Conservation (phyloP, 2,329 filamentous ascomycete species). For the Pyrenophora tritici-repentis region DNA sequence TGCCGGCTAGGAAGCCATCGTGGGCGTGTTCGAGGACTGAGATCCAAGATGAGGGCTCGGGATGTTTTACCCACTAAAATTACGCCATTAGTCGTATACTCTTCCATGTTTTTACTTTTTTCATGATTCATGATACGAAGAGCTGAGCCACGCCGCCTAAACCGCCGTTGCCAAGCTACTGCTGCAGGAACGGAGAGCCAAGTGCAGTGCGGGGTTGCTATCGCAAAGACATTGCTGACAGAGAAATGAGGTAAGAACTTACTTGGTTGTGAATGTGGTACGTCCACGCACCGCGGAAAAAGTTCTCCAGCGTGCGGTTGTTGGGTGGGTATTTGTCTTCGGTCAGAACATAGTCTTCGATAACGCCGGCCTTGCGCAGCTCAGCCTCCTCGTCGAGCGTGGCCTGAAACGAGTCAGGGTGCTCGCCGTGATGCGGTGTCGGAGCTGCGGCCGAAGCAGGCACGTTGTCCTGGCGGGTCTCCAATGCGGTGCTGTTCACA, state of each 20-base stretch:
- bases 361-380: slow-evolving; percentile 48
- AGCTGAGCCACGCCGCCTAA: neutral
- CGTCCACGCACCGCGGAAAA: slow-evolving; percentile 62
- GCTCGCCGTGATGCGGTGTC: slow-evolving; percentile 26
- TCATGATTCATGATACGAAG: neutral
- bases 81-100: neutral
- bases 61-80: slow-evolving; percentile 59
- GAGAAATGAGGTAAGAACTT: slow-evolving; percentile 23
- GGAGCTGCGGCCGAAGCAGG: slow-evolving; percentile 36
- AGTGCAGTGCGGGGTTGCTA: slow-evolving; percentile 2
- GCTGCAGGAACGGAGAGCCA: slow-evolving; percentile 6
- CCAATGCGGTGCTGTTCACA: slow-evolving; percentile 8
- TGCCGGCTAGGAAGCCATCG: slow-evolving; percentile 59
- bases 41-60: slow-evolving; percentile 62
- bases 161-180: slow-evolving; percentile 4
- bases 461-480: slow-evolving; percentile 29
- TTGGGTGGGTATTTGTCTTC: slow-evolving; percentile 61
- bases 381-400: slow-evolving; percentile 49
- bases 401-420: slow-evolving; percentile 48
- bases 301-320: slow-evolving; percentile 61
- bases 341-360: slow-evolving; percentile 53
- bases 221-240: neutral
- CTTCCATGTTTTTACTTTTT: neutral
- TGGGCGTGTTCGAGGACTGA: slow-evolving; percentile 59
- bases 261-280: slow-evolving; percentile 65